These are phyloP conservation scores for Chaetomium olivaceum DNA, from an alignment of 2,329 filamentous ascomycete genomes.

Conservation along the genomic window DNA sequence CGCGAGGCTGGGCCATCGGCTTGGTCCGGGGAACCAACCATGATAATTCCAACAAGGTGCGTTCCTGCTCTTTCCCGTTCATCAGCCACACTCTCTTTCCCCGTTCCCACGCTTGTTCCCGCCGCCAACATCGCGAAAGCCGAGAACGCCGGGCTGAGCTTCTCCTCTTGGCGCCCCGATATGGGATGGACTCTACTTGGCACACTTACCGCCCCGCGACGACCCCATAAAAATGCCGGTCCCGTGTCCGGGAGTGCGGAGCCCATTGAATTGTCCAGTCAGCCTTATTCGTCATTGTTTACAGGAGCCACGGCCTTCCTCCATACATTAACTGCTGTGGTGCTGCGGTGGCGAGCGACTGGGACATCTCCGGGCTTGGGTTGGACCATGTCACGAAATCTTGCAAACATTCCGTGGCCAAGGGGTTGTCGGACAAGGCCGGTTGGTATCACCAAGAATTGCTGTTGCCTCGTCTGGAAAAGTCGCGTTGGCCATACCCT, in stretches of 20 bases:
- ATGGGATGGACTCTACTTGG: conserved; percentile 4
- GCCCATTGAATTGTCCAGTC: neutral
- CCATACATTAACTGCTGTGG: too few relatives aligned
- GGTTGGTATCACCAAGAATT: neutral
- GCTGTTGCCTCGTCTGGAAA: neutral
- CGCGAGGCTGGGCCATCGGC: conserved; percentile 6
- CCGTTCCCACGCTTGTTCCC: neutral
- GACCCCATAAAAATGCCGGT: conserved; percentile 3
- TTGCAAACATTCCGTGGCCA: neutral
- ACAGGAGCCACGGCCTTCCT: neutral
- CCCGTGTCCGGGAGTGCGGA: conserved; percentile 13
- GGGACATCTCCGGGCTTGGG: neutral
- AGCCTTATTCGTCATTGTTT: neutral
- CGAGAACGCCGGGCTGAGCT: conserved; percentile 6
- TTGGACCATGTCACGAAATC: neutral
- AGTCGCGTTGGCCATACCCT: neutral
- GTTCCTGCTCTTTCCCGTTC: neutral
- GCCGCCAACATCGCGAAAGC: conserved; percentile 6
- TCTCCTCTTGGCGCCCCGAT: conserved; percentile 11
- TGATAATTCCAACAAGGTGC: neutral
- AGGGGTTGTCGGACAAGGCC: neutral
- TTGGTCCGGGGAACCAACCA: neutral
- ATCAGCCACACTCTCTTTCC: neutral
- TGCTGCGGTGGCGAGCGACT: neutral
- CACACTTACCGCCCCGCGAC: neutral